Evolutionary conservation across 441 rosid genomes (phyloP), one percentile per base, ranked within the genome.

Genomic region (Hypseocharis bilobata): DNA sequence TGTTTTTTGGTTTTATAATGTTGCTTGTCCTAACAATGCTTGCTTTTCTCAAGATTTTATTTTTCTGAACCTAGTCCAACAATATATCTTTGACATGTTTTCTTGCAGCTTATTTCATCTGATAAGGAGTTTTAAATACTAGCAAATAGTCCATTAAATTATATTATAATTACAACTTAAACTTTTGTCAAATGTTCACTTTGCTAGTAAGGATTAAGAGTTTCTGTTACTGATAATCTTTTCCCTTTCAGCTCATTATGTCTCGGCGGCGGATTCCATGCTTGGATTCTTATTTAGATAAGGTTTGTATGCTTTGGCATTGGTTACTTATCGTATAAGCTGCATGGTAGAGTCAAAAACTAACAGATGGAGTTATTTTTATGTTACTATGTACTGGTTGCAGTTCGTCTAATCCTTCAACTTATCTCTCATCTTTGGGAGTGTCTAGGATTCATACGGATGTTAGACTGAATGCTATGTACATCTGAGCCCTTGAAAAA

Each of bases 241-340:
- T 58, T 59, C 16, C 54, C 68, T 68, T 66, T 30, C 89, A 94
- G 97, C 98, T 94, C 42, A 85, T 82, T 59, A 91, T 94, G 99
- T 89, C 99, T 52, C 86, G 94, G 63, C 86, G 96, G 60, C 76
- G 97, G 51, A 86, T 91, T 81, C 99, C 98, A 60, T 91, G 99
- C 85, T 81, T 94, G 77, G 99, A 94, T 82, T 94, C 99, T 3
- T 94, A 89, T 80, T 78, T 94, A 71, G 99, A 94, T 81, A 94
- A 91, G 99, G 98, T 94, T 19, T 64, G 77, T 70, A 59, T 52
- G 49, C 26, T 75, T 58, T 30, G 51, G 42, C 23, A 30, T 19
- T 26, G 32, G 6, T 29, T 52, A 7, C 4, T 49, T 16, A 4
- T 47, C 13, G 10, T 8, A 7, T 29, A 16, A 47, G 40, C 45